phyloP scores from a whole-genome alignment of 2,329 filamentous ascomycete genomes.

The Calonectria crousiana region DNA sequence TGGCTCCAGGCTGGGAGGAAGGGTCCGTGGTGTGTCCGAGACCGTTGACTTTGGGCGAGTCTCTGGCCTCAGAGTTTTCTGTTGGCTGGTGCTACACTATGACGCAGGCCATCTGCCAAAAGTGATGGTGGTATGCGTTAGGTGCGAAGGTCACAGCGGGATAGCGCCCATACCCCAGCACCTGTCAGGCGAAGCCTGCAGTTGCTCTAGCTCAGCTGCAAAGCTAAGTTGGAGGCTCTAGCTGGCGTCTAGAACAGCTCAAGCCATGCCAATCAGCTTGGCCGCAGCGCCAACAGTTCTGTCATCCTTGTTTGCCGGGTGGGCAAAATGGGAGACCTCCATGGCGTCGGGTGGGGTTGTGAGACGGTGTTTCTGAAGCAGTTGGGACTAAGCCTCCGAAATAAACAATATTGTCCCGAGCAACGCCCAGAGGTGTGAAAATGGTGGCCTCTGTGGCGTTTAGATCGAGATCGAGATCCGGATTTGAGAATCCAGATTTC shows the following conservation, averaged over 20 bases:
- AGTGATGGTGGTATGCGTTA: not conserved
- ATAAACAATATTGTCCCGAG: slow-evolving; percentile 33
- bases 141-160: not conserved
- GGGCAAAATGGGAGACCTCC: slow-evolving; percentile 26
- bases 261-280: slow-evolving; percentile 6
- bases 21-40: slow-evolving; percentile 31
- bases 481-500: not conserved
- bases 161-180: not conserved
- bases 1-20: slow-evolving; percentile 18
- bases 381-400: slow-evolving; percentile 22
- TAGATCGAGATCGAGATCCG: not conserved
- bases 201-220: not conserved
- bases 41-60: slow-evolving; percentile 22
- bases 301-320: slow-evolving; percentile 37
- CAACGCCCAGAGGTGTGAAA: slow-evolving; percentile 31
- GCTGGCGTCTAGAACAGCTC: not conserved
- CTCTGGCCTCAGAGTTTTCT: slow-evolving; percentile 5
- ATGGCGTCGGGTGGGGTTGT: slow-evolving; percentile 36
- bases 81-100: not conserved
- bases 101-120: slow-evolving; percentile 8
- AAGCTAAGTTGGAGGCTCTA: slow-evolving; percentile 10
- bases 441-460: slow-evolving; percentile 13
- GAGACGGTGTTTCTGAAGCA: slow-evolving; percentile 42
- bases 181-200: not conserved
- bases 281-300: slow-evolving; percentile 20